Evolutionary conservation across 805 yeast species (phyloP).

Genomic region (Wickerhamomyces rabaulensis): DNA sequence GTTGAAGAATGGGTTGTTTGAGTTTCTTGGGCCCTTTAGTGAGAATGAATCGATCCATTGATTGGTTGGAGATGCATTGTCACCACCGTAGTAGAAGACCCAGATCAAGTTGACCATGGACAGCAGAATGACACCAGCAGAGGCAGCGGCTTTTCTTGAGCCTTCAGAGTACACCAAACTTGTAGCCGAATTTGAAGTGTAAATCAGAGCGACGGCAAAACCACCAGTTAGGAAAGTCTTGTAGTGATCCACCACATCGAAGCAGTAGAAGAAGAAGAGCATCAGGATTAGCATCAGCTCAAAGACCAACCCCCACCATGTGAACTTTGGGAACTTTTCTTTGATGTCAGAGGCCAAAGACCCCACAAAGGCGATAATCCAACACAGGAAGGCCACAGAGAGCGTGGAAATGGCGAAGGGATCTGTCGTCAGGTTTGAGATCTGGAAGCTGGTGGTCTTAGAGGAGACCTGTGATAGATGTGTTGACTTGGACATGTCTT

Average conservation of each 20-base stretch:
- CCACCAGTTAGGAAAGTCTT: slow-evolving; percentile 39
- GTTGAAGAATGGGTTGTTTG: slow-evolving; percentile 22
- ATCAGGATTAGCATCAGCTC: slow-evolving; percentile 56
- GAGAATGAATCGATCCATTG: slow-evolving; percentile 82
- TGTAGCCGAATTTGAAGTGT: slow-evolving; percentile 80
- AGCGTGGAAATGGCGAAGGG: slow-evolving; percentile 86
- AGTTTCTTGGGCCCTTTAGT: slow-evolving; percentile 40
- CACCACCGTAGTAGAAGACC: slow-evolving; percentile 87
- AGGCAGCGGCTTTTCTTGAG: slow-evolving; percentile 74
- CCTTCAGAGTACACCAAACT: slow-evolving; percentile 64
- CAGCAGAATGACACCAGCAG: slow-evolving; percentile 85
- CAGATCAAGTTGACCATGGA: slow-evolving; percentile 80
- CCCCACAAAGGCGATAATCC: slow-evolving; percentile 89
- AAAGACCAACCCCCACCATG: slow-evolving; percentile 96
- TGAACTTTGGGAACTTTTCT: slow-evolving; percentile 64
- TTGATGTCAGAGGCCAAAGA: slow-evolving; percentile 52
- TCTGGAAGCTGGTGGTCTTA: slow-evolving; percentile 16
- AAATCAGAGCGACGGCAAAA: slow-evolving; percentile 67
- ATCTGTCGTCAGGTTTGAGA: slow-evolving; percentile 61
- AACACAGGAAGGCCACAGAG: slow-evolving; percentile 67
- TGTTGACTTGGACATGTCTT: background rate
- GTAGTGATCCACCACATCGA: slow-evolving; percentile 65
- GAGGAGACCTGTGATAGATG: background rate
- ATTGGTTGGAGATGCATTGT: slow-evolving; percentile 82
- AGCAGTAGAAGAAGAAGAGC: slow-evolving; percentile 48